Conservation (phyloP, 2,329 filamentous ascomycete species). For the Ceratocystis variospora region DNA sequence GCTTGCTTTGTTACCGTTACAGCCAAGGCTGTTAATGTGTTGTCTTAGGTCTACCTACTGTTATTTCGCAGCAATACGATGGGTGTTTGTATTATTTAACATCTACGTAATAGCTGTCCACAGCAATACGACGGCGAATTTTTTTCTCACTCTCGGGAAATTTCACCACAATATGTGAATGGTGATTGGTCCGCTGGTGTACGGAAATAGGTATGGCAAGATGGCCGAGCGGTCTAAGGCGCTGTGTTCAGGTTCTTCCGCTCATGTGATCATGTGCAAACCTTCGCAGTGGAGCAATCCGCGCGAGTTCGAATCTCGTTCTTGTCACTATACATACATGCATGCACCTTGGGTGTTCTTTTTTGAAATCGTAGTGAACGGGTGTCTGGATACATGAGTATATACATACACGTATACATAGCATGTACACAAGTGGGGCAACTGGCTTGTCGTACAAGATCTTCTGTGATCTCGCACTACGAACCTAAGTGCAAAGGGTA, state of each 20-base stretch:
- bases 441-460: too few relatives aligned
- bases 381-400: too few relatives aligned
- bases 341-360: too few relatives aligned
- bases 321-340: conserved; percentile 20
- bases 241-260: conserved; percentile 14
- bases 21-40: not conserved
- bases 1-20: not conserved
- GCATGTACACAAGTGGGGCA: too few relatives aligned
- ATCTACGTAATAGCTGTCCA: not conserved
- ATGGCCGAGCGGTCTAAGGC: conserved; percentile 17
- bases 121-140: not conserved
- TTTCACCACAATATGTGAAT: not conserved
- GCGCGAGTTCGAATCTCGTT: conserved; percentile 23
- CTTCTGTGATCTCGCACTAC: too few relatives aligned
- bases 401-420: too few relatives aligned
- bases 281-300: conserved; percentile 19
- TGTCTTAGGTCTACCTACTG: not conserved
- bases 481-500: too few relatives aligned
- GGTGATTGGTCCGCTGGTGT: too few relatives aligned
- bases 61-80: not conserved
- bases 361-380: too few relatives aligned
- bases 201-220: not conserved
- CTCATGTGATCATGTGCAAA: not conserved
- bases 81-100: not conserved
- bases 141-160: not conserved